Conservation (phyloP, 2,329 filamentous ascomycete genomes). For the Hymenoscyphus albidus region DNA sequence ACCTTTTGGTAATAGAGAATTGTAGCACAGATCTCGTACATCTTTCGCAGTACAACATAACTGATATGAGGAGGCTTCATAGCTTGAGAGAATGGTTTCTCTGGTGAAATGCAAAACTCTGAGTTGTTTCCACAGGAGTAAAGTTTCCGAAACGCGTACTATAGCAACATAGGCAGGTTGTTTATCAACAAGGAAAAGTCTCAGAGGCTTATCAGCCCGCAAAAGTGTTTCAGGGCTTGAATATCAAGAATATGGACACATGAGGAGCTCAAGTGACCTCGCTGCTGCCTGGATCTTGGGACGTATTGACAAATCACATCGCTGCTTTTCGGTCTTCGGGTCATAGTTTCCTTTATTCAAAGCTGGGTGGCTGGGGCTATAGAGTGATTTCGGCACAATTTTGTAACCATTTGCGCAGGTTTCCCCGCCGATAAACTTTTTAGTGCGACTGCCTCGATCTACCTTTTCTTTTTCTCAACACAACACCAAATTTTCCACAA, state of each 20-base stretch:
- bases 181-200: too few relatives aligned
- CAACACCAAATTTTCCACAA: slow-evolving; percentile 2
- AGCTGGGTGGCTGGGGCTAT: background rate
- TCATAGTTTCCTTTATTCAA: background rate
- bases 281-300: background rate
- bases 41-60: background rate
- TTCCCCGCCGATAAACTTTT: background rate
- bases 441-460: background rate
- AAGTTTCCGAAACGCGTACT: background rate
- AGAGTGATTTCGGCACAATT: background rate
- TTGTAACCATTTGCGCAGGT: background rate
- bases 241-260: background rate
- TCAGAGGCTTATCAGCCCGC: background rate
- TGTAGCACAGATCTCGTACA: background rate
- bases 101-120: background rate
- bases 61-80: background rate
- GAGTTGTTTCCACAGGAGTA: background rate
- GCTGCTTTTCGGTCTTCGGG: background rate
- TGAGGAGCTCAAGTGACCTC: background rate
- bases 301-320: background rate
- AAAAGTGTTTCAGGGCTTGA: background rate
- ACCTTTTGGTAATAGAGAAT: too few relatives aligned
- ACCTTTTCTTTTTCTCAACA: background rate
- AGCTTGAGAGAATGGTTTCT: background rate
- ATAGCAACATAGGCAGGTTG: background rate